Evolutionary conservation across 176 grass and related monocot species (phyloP), one percentile per base, ranked within the genome.

Genomic region (Hordeum marinum): DNA sequence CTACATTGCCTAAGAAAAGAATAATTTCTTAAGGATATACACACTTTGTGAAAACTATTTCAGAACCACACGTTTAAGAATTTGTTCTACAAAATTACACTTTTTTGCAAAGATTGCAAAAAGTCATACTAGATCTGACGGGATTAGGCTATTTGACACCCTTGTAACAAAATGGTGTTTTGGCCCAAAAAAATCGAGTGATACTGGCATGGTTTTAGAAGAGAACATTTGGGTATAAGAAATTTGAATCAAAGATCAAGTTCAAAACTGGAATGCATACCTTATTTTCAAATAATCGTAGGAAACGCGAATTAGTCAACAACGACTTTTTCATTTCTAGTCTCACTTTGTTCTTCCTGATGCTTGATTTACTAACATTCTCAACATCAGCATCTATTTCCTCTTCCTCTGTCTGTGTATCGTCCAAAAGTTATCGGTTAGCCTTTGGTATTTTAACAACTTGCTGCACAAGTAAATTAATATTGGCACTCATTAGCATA

Each of bases 371-470:
- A 75, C 93, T 87, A 85, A 23, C 63, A 84, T 89, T 90, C 5
- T 88, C 93, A n/a, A 34, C 20, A 81, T 95, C 84, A 81, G 76
- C 73, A 58, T 90, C 88, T 50, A 82, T 78, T 88, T 85, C 89
- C 42, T 93, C 91, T 88, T 92, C 80, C 24, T 81, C 84, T 58
- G 72, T 55, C 73, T 68, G 81, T 76, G 94, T 48, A 41, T 63
- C 75, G 37, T 90, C 89, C 29, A 87, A 82, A 68, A 98, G 75
- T 32, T 63, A 35, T 62, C 96, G 87, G 84, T 98, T 98, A 80
- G 93, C 89, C 83, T 95, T 98, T 75, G 96, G 93, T 80, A 98
- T 87, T 82, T 70, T 98, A 32, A 18, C 67, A 1, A 86, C 67
- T 72, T 87, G 50, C 93, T 98, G 86, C 85, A 87, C 4, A 29